Evolutionary conservation across 305 asterid species (phyloP).

Genomic region (Fraxinus dipetala): DNA sequence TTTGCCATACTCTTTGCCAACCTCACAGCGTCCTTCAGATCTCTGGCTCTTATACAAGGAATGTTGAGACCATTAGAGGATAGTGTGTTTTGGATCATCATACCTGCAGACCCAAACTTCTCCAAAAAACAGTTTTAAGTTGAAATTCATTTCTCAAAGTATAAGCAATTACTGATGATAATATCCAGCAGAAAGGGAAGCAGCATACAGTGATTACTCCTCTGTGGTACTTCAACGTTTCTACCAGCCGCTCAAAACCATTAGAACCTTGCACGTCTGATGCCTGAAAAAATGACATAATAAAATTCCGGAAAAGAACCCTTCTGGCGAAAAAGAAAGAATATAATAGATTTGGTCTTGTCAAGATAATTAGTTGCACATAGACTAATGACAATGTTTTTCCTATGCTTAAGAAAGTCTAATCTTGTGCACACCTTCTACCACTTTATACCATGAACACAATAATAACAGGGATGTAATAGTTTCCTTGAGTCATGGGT

Average conservation of each 20-base stretch:
- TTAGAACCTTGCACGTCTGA: conserved; percentile 23
- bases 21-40: conserved; percentile 28
- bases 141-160: background rate
- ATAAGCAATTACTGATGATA: background rate
- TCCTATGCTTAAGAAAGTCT: background rate
- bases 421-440: background rate
- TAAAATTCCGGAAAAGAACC: background rate
- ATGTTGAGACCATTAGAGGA: conserved; percentile 28
- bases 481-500: background rate
- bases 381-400: background rate
- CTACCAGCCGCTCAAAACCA: conserved; percentile 38
- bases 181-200: conserved; percentile 11
- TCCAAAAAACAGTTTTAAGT: background rate
- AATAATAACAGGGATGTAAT: background rate
- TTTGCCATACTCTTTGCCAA: conserved; percentile 34
- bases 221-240: conserved; percentile 31
- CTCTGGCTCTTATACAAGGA: conserved; percentile 31
- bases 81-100: conserved; percentile 29
- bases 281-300: conserved; percentile 19
- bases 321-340: background rate
- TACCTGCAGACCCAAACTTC: conserved; percentile 41
- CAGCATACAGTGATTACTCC: conserved; percentile 39
- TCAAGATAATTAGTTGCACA: background rate
- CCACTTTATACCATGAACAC: background rate
- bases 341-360: background rate